Base-by-base conservation (phyloP, 352 stramenopile genomes). In the Pythium brachiatum region DNA sequence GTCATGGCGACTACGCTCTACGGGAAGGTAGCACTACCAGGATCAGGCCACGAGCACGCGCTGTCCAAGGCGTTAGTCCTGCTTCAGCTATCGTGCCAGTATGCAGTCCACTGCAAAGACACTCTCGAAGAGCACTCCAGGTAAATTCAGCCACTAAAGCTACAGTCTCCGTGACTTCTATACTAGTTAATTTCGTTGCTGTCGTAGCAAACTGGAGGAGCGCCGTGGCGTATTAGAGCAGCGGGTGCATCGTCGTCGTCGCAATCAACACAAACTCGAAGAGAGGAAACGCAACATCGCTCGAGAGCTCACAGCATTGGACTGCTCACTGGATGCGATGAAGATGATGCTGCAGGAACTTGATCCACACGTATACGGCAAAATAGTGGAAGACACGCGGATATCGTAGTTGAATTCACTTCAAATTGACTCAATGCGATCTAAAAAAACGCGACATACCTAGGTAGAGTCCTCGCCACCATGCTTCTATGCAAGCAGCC, bases 51-150 rank as follows among this genome's bases (percentile, higher is more conserved):
- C 1, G 46, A 25, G 9, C 21, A 34, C 0, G 29, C 47, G 9
- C 31, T 59, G 5, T 1, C 16, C 9, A 41, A 58, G 39, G 44
- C 53, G n/a, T 5, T 64, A 25, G 21, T 34, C 16, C 36, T 91
- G 12, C 68, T 90, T 1, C 82, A 91, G 52, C 54, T 91, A 26
- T 76, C 82, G 2, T 89, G 80, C 18, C 82, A 91, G 54, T 91
- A 91, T 53, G 66, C 76, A n/a, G 56, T 60, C 16, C 69, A 84
- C 44, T 88, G 75, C 29, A 57, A 72, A 5, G 47, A 66, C 2
- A 39, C 64, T 9, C 66, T 91, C 7, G 59, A 85, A 12, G 56
- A 57, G 25, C 56, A 76, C 58, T 60, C 50, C 2, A 74, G 63
- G 81, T 88, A 27, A 23, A 27, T 1, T 53, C 25, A 29, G 18